Base-by-base conservation (phyloP, 805 yeast genomes). In the Wilhelminamyces savonicus region DNA sequence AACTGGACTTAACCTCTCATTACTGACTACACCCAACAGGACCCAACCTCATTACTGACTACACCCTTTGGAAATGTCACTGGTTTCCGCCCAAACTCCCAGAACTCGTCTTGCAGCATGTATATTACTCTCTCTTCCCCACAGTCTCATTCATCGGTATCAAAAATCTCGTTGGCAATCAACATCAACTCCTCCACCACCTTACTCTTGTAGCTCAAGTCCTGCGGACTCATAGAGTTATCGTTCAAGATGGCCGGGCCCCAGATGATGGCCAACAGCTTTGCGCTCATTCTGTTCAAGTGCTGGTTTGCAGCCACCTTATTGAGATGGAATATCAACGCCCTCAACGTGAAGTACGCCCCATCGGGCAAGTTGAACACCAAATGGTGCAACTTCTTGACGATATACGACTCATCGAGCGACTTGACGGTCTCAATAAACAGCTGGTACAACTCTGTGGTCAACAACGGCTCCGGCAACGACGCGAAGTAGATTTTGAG, bases 321-420 rank as follows among this genome's bases (percentile, higher is more conserved):
- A 38, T 80, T 77, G 37, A 92, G 71, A 54, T 92, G 99, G 68
- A 90, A 85, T 2, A 88, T 62, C 41, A 92, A 61, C 21, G 85
- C 76, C 41, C 97, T 66, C 43, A 92, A 66, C 0, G 97, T 88
- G 67, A 94, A 88, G 54, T 92, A 92, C 34, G 90, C 86, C 1
- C 94, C 92, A 58, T 92, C 98, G 0, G 97, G 96, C 32, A 92
- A 69, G 41, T 83, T 82, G 61, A 82, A 92, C 26, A 92, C 84
- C 35, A 85, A 71, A 26, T 86, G 84, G 55, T 92, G 98, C 44
- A 92, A 67, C 48, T 86, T 90, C 35, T 83, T 75, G 29, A 68
- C 68, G 23, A 86, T 77, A 27, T 45, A 59, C 8, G 55, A 47
- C 37, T 60, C 68, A 40, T 64, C 67, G 23, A 41, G 33, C 8